Evolutionary conservation across 805 yeast species (phyloP).

Genomic region (Kluyveromyces wickerhamii): DNA sequence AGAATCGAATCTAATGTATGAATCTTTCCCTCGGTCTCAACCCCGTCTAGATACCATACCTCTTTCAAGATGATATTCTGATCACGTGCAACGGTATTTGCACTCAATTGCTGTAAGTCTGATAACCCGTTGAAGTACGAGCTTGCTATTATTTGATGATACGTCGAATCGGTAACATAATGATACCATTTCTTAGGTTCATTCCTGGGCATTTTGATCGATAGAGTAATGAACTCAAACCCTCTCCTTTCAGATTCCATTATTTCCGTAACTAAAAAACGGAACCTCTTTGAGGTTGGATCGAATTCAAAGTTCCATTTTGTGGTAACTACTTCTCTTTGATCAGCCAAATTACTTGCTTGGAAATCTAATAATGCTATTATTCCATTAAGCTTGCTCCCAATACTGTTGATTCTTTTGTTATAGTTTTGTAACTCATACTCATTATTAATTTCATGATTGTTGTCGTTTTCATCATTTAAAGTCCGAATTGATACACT

Average conservation of each 20-base stretch:
- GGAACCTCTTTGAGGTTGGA: background rate
- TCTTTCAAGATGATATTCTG: background rate
- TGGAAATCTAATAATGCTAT: slow-evolving; percentile 3
- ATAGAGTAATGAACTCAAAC: background rate
- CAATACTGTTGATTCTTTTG: background rate
- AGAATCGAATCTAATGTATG: background rate
- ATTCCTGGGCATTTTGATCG: slow-evolving; percentile 2
- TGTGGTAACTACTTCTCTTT: slow-evolving; percentile 2
- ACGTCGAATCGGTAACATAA: slow-evolving; percentile 1
- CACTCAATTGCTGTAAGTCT: background rate
- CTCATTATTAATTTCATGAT: background rate
- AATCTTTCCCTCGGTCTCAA: background rate
- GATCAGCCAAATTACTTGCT: background rate
- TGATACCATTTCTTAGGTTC: slow-evolving; percentile 3
- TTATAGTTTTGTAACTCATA: background rate
- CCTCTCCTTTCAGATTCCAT: background rate
- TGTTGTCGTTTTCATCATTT: background rate
- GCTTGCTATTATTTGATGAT: background rate
- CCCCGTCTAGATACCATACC: slow-evolving; percentile 1
- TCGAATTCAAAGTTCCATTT: slow-evolving; percentile 3
- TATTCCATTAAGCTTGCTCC: background rate
- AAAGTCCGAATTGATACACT: background rate
- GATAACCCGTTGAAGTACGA: background rate
- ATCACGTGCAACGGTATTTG: background rate
- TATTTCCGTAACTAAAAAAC: slow-evolving; percentile 2